Evolutionary conservation across 768 basidiomycete genomes (phyloP), one percentile per base, ranked within the genome.

Genomic region (Phylloporus sp.): DNA sequence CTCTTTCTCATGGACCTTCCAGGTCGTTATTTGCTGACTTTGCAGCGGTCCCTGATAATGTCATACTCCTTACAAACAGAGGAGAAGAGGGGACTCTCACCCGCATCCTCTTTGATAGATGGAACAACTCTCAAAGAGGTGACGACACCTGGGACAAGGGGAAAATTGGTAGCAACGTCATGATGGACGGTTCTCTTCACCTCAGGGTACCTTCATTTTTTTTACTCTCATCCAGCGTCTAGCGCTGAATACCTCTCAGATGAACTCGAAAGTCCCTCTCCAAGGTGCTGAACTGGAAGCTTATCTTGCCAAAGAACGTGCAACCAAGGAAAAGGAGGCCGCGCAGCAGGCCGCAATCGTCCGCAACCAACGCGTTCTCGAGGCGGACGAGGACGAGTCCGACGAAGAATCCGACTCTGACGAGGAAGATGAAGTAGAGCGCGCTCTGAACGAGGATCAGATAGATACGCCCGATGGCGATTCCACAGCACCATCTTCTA

Each of bases 331-430:
- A 61, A 86, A 84, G 55, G 88, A 89, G 57, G 87, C 84, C 0
- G 90, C 88, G 1, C 83, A 90, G 38, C 85, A 91, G 68, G 93
- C 90, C 4, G 84, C 84, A 1, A 71, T 88, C 40, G 88, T 78
- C 14, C 83, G 92, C 27, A 85, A 82, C 43, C 88, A 90, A 57
- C 81, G 87, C 27, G 84, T 96, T 74, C 77, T 96, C 18, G 93
- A 98, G 69, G 95, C 94, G 0, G 93, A 95, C 61, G 92, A 92
- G 60, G 92, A 84, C 48, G 90, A 90, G 36, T 85, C 78, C 28
- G 90, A 86, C 46, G 65, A 66, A 33, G 80, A 87, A 46, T 82
- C 79, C 0, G 87, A 85, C 48, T 73, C 74, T 2, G 82, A 83
- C 10, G 80, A 79, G 13, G 80, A 84, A 26, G 86, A 87, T 54